Conservation (phyloP, 495 filamentous ascomycete genomes). For the Hypoxylon intermedium region DNA sequence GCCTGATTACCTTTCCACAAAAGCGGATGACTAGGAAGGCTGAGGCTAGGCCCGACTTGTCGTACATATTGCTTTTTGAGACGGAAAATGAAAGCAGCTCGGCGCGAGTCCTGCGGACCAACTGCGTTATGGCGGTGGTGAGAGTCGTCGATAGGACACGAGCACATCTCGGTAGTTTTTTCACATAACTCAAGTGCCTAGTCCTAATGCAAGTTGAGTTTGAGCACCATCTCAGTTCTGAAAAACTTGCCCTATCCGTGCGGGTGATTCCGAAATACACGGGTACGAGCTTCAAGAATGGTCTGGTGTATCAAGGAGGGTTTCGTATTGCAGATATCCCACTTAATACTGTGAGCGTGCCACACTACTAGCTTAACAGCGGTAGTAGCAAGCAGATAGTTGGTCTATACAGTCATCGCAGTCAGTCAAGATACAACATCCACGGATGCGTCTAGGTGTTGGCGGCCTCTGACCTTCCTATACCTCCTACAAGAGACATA, state of each 20-base stretch:
- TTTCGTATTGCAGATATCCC: constrained; percentile 7
- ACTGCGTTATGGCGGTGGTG: constrained; percentile 6
- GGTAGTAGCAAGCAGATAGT: not conserved
- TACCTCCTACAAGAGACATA: not conserved
- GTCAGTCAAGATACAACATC: not conserved
- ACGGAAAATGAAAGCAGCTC: constrained; percentile 10
- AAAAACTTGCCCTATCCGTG: not conserved
- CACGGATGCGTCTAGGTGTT: not conserved
- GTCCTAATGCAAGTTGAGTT: constrained; percentile 23
- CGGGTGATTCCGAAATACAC: not conserved
- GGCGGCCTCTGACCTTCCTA: not conserved
- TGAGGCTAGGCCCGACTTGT: not conserved
- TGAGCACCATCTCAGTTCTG: constrained; percentile 1
- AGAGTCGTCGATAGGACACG: constrained; percentile 12
- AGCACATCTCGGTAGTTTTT: constrained; percentile 17
- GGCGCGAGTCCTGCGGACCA: not conserved
- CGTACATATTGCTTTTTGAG: constrained; percentile 16
- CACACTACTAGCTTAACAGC: not conserved
- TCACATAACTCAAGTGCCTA: constrained; percentile 11
- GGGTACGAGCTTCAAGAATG: not conserved
- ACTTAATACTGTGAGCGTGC: constrained; percentile 3
- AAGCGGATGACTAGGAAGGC: not conserved
- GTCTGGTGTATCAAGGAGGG: constrained; percentile 1
- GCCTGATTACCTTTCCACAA: constrained; percentile 12
- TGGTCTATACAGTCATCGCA: not conserved